Evolutionary conservation across 2,329 filamentous ascomycete species (phyloP), one percentile per base, ranked within the genome.

Genomic region (Phialophora verrucosa): DNA sequence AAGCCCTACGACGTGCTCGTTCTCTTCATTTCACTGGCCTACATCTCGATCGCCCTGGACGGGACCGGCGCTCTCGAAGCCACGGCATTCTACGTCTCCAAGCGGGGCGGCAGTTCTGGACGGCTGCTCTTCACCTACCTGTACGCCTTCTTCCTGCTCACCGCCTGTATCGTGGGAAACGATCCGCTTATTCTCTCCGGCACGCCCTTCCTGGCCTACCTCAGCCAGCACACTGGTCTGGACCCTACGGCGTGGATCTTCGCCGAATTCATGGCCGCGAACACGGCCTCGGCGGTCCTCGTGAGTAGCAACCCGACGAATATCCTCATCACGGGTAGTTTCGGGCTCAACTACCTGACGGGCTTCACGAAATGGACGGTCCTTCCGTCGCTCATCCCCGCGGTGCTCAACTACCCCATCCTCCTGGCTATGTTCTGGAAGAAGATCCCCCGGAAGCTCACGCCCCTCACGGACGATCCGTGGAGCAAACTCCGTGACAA

Each of bases 251-350:
- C 71, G 38, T 73, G 71, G 71, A 63, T 72, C 17, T 73, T 73
- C 58, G 69, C 66, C 50, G 71, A 73, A 55, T 73, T 73, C 60
- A 73, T 73, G 71, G 71, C 71, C 10, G 71, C 71, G 5, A 73
- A 73, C 89, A 90, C 92, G 56, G 87, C 87, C 1, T 92, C 90
- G 0, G 89, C 90, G 0, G 90, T 92, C 27, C 80, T 93, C 12
- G 90, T 93, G 10, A 92, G 90, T 0, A 92, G 90, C 0, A 92
- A 92, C 66, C 90, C 90, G 0, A 92, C 90, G 2, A 73, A 73
- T 29, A 69, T 73, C 42, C 66, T 73, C 44, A 73, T 73, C 51
- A 63, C 71, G 2, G 69, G 71, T 4, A 72, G 70, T 44, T 73
- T 73, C 59, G 64, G 58, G 5, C 66, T 73, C 42, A 73, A 73